A percentile compares a stretch with the other conserved stretches of the same genome.
These are phyloP conservation scores for Oenanthe sinensis DNA, from an alignment of 129 eudicot species.

Conservation along the genomic window DNA sequence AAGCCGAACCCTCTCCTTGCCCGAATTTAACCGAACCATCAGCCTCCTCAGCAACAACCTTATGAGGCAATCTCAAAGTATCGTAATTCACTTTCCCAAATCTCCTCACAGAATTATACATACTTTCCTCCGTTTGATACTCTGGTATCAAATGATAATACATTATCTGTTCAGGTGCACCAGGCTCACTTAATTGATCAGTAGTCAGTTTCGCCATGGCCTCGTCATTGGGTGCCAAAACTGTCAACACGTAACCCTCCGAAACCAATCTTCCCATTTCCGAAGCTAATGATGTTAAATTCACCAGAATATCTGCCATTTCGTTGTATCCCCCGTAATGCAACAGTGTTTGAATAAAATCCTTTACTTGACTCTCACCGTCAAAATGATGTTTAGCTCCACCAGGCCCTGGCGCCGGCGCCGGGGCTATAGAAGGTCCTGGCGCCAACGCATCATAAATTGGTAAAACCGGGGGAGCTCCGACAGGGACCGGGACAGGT, in stretches of 20 bases:
- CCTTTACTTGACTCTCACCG: constrained; percentile 78
- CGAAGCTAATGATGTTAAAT: constrained; percentile 72
- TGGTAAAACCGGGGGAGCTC: constrained; percentile 68
- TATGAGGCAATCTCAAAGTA: constrained; percentile 68
- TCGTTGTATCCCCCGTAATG: constrained; percentile 98
- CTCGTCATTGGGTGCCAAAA: constrained; percentile 87
- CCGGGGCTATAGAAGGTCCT: constrained; percentile 86
- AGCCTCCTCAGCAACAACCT: constrained; percentile 81
- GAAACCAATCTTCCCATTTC: constrained; percentile 88
- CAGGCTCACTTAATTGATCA: constrained; percentile 76
- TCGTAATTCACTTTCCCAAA: constrained; percentile 81
- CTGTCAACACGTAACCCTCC: constrained; percentile 81
- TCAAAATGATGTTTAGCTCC: constrained; percentile 72
- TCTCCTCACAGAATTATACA: constrained; percentile 78
- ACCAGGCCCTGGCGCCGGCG: constrained; percentile 97
- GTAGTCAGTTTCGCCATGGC: constrained; percentile 85
- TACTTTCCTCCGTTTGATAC: constrained; percentile 91
- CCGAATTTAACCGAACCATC: constrained; percentile 96
- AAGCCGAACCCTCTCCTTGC: constrained; percentile 60
- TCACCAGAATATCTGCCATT: constrained; percentile 80
- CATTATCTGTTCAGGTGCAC: constrained; percentile 93
- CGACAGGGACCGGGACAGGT: constrained; percentile 39
- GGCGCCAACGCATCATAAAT: constrained; percentile 77
- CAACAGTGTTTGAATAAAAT: constrained; percentile 66
- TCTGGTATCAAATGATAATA: constrained; percentile 85